These are phyloP conservation scores for Macrocybe gigantea DNA, from an alignment of 768 basidiomycete genomes.

Conservation along the genomic window DNA sequence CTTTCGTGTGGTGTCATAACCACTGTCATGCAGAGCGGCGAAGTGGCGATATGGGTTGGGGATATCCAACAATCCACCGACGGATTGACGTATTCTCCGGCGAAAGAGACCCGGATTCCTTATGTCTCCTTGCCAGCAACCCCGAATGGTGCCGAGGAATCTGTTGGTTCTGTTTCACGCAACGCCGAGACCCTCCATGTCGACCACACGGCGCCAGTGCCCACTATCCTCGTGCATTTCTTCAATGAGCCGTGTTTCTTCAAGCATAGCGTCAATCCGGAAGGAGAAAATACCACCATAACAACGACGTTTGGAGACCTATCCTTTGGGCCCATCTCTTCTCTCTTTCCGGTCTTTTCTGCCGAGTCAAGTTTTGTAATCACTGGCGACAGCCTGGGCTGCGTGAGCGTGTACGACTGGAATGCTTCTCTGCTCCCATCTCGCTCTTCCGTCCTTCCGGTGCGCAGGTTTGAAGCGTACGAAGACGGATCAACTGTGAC, in stretches of 20 bases:
- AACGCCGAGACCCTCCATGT: conserved; percentile 14
- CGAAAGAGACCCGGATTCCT: conserved; percentile 27
- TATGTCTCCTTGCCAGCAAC: conserved; percentile 7
- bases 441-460: conserved; percentile 21
- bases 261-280: conserved; percentile 32
- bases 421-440: conserved; percentile 6
- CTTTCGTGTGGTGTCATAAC: conserved; percentile 38
- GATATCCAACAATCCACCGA: not conserved
- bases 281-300: conserved; percentile 19
- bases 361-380: conserved; percentile 45
- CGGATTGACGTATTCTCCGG: conserved; percentile 1
- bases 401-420: conserved; percentile 58
- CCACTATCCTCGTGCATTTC: conserved; percentile 47
- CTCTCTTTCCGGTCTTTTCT: conserved; percentile 44
- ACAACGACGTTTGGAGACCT: conserved; percentile 43
- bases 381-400: conserved; percentile 61
- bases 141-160: not conserved
- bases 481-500: conserved; percentile 55
- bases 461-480: conserved; percentile 56
- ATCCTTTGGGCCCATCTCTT: conserved; percentile 44
- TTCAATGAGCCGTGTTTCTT: conserved; percentile 46
- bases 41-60: conserved; percentile 50
- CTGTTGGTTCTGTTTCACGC: not conserved
- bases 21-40: conserved; percentile 51
- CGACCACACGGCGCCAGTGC: conserved; percentile 19